Base-by-base conservation (phyloP, 225 moss, liverwort and hornwort species). In the Lunularia cruciata region DNA sequence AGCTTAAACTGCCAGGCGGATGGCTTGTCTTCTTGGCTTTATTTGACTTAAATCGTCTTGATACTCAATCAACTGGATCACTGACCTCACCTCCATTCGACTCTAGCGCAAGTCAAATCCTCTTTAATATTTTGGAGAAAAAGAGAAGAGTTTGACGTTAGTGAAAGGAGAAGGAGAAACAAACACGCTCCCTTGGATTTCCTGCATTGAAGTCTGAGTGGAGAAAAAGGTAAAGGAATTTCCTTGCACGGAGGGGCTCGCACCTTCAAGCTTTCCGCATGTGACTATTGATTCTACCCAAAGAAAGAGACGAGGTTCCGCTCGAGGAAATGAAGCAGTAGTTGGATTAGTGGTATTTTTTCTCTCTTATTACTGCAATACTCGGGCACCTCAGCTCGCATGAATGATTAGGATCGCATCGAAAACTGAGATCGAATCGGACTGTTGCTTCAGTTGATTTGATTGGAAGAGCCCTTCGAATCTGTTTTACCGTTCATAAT, bases 41-140 rank as follows among this genome's bases (percentile, higher is more conserved):
- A 54, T 27, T 54, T 28, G 54, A 28, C 26, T 54, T 54, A 22
- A 54, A 12, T 54, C 26, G 13, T 25, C 26, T 20, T 54, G 8
- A 22, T 27, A 2, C 27, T 26, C 13, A 54, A 54, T 54, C 54
- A 11, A 27, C 11, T 26, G 54, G 52, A 28, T 1, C 54, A 27
- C 26, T 54, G 54, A 54, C 54, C 54, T 54, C 54, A 54, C 13
- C 54, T 54, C 14, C 12, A 54, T 54, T 54, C 54, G 54, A 54
- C 26, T 54, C 54, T 54, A n/a, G 26, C 28, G 54, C 54, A 54
- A 23, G 54, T 54, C 54, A 54, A 54, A 54, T 27, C 54, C 11
- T 10, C 10, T 25, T 28, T n/a, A 11, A 27, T 54, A 54, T 1
- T 22, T 25, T 0, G 27, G 28, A 27, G 54, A 14, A 54, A 25